Evolutionary conservation across 192 early-diverging fungal species (phyloP), one percentile per base, ranked within the genome.

Genomic region (Gigaspora rosea): DNA sequence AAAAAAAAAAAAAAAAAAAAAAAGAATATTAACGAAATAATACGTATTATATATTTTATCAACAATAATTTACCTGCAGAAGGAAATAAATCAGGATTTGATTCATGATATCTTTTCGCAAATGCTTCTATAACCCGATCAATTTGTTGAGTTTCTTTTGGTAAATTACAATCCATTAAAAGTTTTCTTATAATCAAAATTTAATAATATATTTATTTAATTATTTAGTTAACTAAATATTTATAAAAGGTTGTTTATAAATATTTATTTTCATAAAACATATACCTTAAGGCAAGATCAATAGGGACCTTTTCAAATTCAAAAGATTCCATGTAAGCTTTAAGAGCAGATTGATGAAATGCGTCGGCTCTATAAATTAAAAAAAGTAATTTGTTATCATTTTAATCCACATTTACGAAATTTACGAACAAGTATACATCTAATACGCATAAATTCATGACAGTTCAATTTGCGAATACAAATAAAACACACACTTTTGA

Each of bases 111-210:
- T 63, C 87, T 85, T 76, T 82, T 82, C 16, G 92, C 89, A 86
- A 95, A 95, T 7, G 90, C 83, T 32, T 87, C 88, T 65, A 95
- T 85, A 33, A 92, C 88, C 13, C 92, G 87, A 81, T 95, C 94
- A 75, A 95, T 95, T 80, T 95, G 91, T 81, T 94, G 93, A 58
- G 90, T 84, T 83, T 95, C 94, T 59, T 90, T 89, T 8, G 94
- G 94, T 48, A 95, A 83, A 57, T 88, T 85, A 54, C 93, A 88
- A 79, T 90, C 85, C 54, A 88, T 85, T 67, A 95, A 84, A 54
- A 95, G 85, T 83, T 89, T 90, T 71, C 93, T 89, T 75, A 46
- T 46, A 46, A 18, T 12, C 7, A 41, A 41, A 41, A 41, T 41
- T 41, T 41, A 41, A n/a, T 56, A 18, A 56, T 18, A 18, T 56